Base-by-base conservation (phyloP, 345 rosid genomes). In the Moricandia moricandioides region DNA sequence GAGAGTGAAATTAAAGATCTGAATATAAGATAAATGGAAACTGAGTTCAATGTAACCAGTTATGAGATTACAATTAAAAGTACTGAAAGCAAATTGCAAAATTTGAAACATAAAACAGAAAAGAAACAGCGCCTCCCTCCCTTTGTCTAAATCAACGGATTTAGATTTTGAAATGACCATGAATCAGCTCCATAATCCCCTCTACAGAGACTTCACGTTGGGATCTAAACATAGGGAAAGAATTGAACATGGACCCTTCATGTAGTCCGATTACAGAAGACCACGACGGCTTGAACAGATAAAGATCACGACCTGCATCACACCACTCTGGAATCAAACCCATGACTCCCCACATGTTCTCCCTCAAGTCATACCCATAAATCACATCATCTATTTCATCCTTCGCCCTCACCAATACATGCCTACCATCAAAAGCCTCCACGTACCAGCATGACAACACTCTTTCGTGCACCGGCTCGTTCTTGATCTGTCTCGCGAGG, bases 241-340 rank as follows among this genome's bases (percentile, higher is more conserved):
- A 55, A 21, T 7, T 55, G 3, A 8, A 2, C 59, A 4, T 54
- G 61, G 33, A 29, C 33, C 61, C 14, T 49, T 7, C 37, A 21
- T 1, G 2, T 6, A 72, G 30, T 64, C 70, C 70, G 21, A 51
- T 14, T 17, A 65, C 56, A 39, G 29, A 34, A 37, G 63, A 64
- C 55, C 55, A 64, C 18, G 77, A 73, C 39, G 77, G 77, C 29
- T 33, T 34, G 29, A 7, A 72, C 67, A 17, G 35, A 52, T 8
- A 72, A 61, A 62, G 35, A 6, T 47, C 13, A n/a, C 29, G 52
- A 27, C 0, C 4, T 13, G 1, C 27, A 27, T 24, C 54, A 16
- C 40, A 24, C 35, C 52, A 72, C 9, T 0, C 0, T 6, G 69
- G 52, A 13, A 49, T 2, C 16, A 6, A 34, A 6, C 62, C 62